phyloP scores from a whole-genome alignment of 352 stramenopile genomes.

The Phytophthora crassamura region DNA sequence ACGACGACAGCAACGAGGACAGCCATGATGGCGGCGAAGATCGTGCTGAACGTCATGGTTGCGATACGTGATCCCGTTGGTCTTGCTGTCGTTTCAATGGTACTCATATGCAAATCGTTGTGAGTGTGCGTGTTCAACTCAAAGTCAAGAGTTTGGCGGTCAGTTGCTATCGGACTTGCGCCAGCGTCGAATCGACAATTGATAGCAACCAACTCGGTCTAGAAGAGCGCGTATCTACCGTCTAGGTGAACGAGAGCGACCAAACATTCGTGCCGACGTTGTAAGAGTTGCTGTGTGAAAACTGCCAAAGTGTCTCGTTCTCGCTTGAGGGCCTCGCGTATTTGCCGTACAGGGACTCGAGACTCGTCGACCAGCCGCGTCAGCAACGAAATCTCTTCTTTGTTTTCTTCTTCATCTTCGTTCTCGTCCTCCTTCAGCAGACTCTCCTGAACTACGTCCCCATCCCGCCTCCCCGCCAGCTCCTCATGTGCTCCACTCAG shows the following conservation, averaged over 20 bases:
- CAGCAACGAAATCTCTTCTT: slow-evolving; percentile 33
- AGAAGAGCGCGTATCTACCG: background rate
- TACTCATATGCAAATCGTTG: too few relatives aligned
- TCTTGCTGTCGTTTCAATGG: too few relatives aligned
- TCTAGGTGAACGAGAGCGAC: background rate
- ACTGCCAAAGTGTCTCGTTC: slow-evolving; percentile 44
- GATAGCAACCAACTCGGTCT: too few relatives aligned
- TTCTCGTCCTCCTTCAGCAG: background rate
- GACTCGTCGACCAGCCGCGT: slow-evolving; percentile 35
- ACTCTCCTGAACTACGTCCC: background rate
- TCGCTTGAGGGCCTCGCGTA: slow-evolving; percentile 40
- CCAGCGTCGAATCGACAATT: too few relatives aligned
- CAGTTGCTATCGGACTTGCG: too few relatives aligned
- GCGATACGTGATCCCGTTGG: too few relatives aligned
- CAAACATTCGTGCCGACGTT: slow-evolving; percentile 60
- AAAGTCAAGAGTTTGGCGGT: too few relatives aligned
- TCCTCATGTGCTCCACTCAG: slow-evolving; percentile 67
- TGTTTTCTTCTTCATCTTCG: slow-evolving; percentile 23
- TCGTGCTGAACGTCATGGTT: too few relatives aligned
- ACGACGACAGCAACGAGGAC: too few relatives aligned
- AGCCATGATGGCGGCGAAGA: too few relatives aligned
- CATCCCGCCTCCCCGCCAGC: slow-evolving; percentile 39
- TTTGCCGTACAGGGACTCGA: slow-evolving; percentile 49
- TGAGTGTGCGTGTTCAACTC: too few relatives aligned
- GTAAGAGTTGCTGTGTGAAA: slow-evolving; percentile 62